phyloP scores from a whole-genome alignment of 1,139 yeast species.

The Barnettozyma hawaiiensis region DNA sequence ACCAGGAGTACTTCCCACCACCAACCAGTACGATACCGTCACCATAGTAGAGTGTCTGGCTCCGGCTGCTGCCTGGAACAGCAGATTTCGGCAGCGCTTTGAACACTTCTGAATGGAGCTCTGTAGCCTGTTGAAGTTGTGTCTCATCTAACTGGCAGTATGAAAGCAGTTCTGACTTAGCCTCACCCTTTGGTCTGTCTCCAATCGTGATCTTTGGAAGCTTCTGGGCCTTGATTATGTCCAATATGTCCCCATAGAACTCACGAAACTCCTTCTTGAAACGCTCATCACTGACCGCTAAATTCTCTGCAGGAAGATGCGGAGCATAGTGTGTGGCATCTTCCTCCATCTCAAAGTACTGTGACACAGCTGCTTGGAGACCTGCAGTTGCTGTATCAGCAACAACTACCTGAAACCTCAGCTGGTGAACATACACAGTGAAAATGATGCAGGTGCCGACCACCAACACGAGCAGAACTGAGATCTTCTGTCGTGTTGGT shows the following conservation, averaged over 20 bases:
- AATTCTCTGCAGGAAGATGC: background rate
- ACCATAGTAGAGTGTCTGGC: constrained; percentile 39
- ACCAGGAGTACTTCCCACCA: constrained; percentile 72
- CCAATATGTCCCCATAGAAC: background rate
- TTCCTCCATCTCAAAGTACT: background rate
- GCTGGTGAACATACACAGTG: background rate
- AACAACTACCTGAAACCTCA: too few relatives aligned
- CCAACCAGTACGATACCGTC: constrained; percentile 78
- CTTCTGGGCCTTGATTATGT: background rate
- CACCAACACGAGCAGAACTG: background rate
- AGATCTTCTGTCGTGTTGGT: background rate
- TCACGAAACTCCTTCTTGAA: background rate
- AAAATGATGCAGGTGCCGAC: background rate
- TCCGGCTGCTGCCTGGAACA: constrained; percentile 18
- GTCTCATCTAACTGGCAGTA: constrained; percentile 18
- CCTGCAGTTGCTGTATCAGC: too few relatives aligned
- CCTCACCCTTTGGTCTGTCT: background rate
- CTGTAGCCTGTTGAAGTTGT: constrained; percentile 6
- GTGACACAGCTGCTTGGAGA: background rate
- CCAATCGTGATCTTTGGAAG: constrained; percentile 1
- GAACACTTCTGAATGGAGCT: constrained; percentile 18
- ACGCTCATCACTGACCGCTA: background rate
- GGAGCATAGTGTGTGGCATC: background rate
- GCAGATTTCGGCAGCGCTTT: constrained; percentile 16
- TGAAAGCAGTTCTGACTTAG: background rate